phyloP scores from a whole-genome alignment of 371 early-diverging fungal species.

The Furculomyces boomerangus region DNA sequence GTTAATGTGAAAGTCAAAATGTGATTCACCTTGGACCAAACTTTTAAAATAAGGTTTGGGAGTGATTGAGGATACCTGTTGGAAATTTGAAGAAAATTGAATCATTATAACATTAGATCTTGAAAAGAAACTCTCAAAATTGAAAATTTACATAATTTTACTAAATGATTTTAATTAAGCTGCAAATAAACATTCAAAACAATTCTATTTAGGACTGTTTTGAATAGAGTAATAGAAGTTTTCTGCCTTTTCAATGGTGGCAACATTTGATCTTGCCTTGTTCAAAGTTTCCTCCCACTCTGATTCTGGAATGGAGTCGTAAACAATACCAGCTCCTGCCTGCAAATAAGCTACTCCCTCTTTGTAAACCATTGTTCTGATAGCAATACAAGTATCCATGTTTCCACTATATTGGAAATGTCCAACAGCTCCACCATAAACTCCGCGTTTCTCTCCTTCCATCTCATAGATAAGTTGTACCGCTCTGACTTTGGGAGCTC shows the following conservation, averaged over 20 bases:
- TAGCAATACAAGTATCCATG: slow-evolving; percentile 92
- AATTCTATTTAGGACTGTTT: too few relatives aligned
- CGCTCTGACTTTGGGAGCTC: slow-evolving; percentile 93
- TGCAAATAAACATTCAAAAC: too few relatives aligned
- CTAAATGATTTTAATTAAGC: too few relatives aligned
- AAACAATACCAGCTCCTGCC: slow-evolving; percentile 90
- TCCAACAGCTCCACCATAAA: slow-evolving; percentile 92
- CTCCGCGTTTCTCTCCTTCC: slow-evolving; percentile 81
- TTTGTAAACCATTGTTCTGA: slow-evolving; percentile 93
- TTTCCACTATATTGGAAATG: slow-evolving; percentile 84
- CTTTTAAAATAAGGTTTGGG: too few relatives aligned
- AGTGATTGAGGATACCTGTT: too few relatives aligned
- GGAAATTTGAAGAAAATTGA: too few relatives aligned
- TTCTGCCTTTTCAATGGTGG: slow-evolving; percentile 72
- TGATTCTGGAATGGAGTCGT: slow-evolving; percentile 75
- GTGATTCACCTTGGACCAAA: too few relatives aligned
- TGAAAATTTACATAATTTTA: too few relatives aligned
- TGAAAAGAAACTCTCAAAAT: too few relatives aligned
- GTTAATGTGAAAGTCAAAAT: too few relatives aligned
- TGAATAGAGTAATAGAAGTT: slow-evolving; percentile 34
- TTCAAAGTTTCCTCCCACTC: slow-evolving; percentile 91
- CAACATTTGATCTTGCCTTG: slow-evolving; percentile 81
- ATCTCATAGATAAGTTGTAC: slow-evolving; percentile 79
- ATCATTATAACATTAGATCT: too few relatives aligned
- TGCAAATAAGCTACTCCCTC: slow-evolving; percentile 86